These are phyloP conservation scores for Eudorina sp. DNA, from an alignment of 139 green algal species.

Conservation along the genomic window DNA sequence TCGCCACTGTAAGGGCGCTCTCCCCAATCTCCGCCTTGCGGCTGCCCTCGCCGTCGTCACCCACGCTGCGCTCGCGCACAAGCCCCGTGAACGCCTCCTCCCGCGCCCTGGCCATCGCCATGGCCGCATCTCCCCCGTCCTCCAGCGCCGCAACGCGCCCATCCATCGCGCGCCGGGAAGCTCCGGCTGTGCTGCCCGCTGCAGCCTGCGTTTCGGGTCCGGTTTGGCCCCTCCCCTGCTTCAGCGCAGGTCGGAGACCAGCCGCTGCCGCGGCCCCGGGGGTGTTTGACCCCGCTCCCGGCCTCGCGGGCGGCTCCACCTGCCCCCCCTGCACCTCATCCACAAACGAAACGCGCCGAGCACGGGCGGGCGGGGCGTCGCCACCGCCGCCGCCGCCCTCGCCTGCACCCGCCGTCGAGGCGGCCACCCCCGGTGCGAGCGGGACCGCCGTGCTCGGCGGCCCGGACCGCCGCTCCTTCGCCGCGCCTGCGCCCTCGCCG, in stretches of 20 bases:
- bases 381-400: neutral
- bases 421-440: too few species aligned
- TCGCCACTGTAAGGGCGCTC: too few species aligned
- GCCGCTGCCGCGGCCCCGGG: neutral
- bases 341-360: neutral
- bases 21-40: neutral
- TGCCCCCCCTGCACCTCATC: neutral
- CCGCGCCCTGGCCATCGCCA: conserved; percentile 38
- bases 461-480: too few species aligned
- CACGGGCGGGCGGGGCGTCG: neutral
- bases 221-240: neutral
- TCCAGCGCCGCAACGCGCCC: neutral
- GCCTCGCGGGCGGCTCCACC: too few species aligned
- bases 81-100: conserved; percentile 33
- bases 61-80: neutral
- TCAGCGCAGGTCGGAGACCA: neutral
- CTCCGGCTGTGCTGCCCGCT: neutral
- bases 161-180: neutral
- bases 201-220: too few species aligned
- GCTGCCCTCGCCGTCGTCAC: neutral
- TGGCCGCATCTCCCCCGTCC: conserved; percentile 12
- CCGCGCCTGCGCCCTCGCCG: too few species aligned
- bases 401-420: too few species aligned
- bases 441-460: too few species aligned
- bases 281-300: too few species aligned